Base-by-base conservation (phyloP, 441 rosid species). In the Hura crepitans region DNA sequence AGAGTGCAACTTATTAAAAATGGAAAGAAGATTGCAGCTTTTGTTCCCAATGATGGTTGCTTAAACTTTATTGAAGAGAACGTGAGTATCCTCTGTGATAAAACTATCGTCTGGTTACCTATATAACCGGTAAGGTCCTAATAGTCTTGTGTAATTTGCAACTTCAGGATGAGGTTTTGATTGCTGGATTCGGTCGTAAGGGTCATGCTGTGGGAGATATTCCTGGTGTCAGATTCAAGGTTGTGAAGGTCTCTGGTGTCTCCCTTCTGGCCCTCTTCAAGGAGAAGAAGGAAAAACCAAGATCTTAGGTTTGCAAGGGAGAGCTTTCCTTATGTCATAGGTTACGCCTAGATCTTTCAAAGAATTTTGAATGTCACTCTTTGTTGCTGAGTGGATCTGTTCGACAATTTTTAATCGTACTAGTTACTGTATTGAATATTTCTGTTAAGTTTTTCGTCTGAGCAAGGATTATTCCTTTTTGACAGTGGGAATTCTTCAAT, bases 261-360 rank as follows among this genome's bases (percentile, higher is more conserved):
- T 88, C 94, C 11, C 91, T 88, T n/a, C 71, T 88, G 25, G 94
- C 91, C 0, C 91, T 88, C n/a, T 88, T 88, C 83, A 86, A 88
- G 72, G 91, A 88, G 84, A 88, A 86, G 85, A 88, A 88, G 81
- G 93, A 88, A 81, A 88, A 88, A 83, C 94, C 94, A n/a, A 87
- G 91, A 79, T 88, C 93, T 68, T 90, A 80, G 79, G 57, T 49
- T 49, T 42, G 42, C 25, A 12, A 49, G 8, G 66, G 14, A 49
- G 76, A 42, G 61, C 25, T 62, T 5, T 43, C 8, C 10, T 31
- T 57, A 46, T 61, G n/a, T 23, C 30, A 61, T 31, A 47, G 11
- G 42, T 46, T 66, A 58, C 68, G 43, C 20, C 33, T 71, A 58
- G 62, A 77, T 49, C 55, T 54, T 46, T 50, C 42, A 13, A 56